Percentiles rank a stretch among this genome's conserved stretches.
Evolutionary conservation across 2,329 filamentous ascomycete genomes (phyloP).

Genomic region (Botrytis elliptica): DNA sequence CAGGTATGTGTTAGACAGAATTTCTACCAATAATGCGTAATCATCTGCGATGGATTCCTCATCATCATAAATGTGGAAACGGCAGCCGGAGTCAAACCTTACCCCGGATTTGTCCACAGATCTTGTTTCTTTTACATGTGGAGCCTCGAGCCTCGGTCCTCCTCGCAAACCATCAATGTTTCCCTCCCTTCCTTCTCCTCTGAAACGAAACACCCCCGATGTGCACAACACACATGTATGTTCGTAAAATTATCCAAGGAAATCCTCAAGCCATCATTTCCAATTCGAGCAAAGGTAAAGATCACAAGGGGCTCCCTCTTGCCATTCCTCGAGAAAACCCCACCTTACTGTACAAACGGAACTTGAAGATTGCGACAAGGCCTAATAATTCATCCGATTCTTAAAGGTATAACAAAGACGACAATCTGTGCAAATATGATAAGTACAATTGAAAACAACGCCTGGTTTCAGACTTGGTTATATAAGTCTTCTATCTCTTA

Average conservation of each 20-base stretch:
- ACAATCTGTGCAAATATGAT: not conserved
- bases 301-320: not conserved
- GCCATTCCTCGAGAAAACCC: not conserved
- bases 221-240: not conserved
- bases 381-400: conserved; percentile 12
- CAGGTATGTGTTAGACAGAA: not conserved
- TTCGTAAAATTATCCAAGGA: not conserved
- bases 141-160: not conserved
- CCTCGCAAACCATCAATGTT: not conserved
- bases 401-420: not conserved
- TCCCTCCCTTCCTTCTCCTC: not conserved
- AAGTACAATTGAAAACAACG: not conserved
- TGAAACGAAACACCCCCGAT: not conserved
- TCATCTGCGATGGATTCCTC: not conserved
- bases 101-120: not conserved
- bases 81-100: not conserved
- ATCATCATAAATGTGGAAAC: not conserved
- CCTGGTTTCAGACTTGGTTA: not conserved
- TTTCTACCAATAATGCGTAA: not conserved
- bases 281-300: not conserved
- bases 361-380: conserved; percentile 28
- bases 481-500: not conserved
- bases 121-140: not conserved
- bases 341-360: conserved; percentile 6
- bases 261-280: not conserved